These are phyloP conservation scores for Tetracladium setigerum DNA, from an alignment of 495 filamentous ascomycete genomes.

Conservation along the genomic window DNA sequence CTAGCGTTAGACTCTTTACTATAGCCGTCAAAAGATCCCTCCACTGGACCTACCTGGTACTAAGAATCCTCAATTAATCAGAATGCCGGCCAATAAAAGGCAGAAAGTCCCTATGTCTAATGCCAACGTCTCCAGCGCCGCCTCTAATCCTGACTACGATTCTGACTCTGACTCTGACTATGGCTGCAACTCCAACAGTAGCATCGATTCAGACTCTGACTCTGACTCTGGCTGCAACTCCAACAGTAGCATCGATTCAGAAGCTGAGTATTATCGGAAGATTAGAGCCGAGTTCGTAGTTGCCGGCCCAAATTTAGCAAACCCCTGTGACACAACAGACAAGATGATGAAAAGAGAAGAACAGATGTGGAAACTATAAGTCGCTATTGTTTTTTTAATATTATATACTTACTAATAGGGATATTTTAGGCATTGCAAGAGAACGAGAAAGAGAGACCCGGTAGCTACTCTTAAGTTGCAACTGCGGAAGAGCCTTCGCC, in stretches of 20 bases:
- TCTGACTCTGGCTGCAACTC: conserved; percentile 1
- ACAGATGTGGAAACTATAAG: conserved; percentile 1
- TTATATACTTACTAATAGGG: too few species aligned
- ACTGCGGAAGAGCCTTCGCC: neutral
- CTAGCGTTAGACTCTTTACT: conserved; percentile 4
- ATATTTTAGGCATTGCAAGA: too few species aligned
- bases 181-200: neutral
- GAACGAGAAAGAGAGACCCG: too few species aligned
- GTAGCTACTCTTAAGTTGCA: too few species aligned
- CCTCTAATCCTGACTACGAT: too few species aligned
- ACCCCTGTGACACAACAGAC: neutral
- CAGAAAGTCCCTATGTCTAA: neutral
- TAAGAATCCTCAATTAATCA: neutral
- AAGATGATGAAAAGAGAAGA: conserved; percentile 2
- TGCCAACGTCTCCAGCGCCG: too few species aligned
- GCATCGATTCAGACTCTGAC: neutral
- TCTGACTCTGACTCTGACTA: too few species aligned
- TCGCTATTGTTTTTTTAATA: too few species aligned
- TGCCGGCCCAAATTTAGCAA: neutral
- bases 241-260: neutral
- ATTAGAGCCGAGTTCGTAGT: neutral
- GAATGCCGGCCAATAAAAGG: conserved; percentile 4
- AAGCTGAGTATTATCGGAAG: neutral
- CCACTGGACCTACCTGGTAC: neutral
- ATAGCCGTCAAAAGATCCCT: conserved; percentile 1